phyloP scores from a whole-genome alignment of 345 rosid genomes.

The Geranium brycei region DNA sequence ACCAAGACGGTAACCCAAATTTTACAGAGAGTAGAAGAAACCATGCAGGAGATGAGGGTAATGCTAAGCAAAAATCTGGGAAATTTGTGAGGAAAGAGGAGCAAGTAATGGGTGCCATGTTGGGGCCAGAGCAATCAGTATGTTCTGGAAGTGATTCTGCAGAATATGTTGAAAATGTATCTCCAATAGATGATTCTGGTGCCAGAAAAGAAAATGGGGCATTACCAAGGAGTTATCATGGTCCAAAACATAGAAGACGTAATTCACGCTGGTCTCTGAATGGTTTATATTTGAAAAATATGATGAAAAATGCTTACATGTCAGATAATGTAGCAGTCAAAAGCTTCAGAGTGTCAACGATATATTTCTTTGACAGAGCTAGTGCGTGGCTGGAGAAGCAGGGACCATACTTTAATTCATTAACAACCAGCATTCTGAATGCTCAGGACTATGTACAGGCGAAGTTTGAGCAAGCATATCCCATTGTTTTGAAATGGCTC shows the following conservation, averaged over 20 bases:
- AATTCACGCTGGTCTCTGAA: conserved; percentile 26
- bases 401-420: conserved; percentile 31
- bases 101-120: conserved; percentile 23
- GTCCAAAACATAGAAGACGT: conserved; percentile 22
- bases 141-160: conserved; percentile 17
- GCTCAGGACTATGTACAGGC: conserved; percentile 32
- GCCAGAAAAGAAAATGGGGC: conserved; percentile 25
- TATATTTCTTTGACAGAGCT: conserved; percentile 24
- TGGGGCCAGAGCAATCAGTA: conserved; percentile 18
- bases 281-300: conserved; percentile 33
- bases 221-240: conserved; percentile 16
- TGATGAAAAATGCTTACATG: conserved; percentile 27
- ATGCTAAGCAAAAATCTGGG: conserved; percentile 16
- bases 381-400: conserved; percentile 52
- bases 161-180: conserved; percentile 22
- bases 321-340: conserved; percentile 35
- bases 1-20: conserved; percentile 24
- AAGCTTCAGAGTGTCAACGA: conserved; percentile 31
- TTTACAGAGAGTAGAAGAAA: conserved; percentile 10
- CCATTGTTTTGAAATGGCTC: conserved; percentile 57
- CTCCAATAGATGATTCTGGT: conserved; percentile 19
- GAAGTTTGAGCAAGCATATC: conserved; percentile 45
- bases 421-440: conserved; percentile 22
- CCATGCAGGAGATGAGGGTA: conserved; percentile 22
- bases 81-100: conserved; percentile 21